Percentiles rank a stretch among this genome's conserved stretches.
Evolutionary conservation across 305 asterid species (phyloP).

Genomic region (Fraxinus dipetala): DNA sequence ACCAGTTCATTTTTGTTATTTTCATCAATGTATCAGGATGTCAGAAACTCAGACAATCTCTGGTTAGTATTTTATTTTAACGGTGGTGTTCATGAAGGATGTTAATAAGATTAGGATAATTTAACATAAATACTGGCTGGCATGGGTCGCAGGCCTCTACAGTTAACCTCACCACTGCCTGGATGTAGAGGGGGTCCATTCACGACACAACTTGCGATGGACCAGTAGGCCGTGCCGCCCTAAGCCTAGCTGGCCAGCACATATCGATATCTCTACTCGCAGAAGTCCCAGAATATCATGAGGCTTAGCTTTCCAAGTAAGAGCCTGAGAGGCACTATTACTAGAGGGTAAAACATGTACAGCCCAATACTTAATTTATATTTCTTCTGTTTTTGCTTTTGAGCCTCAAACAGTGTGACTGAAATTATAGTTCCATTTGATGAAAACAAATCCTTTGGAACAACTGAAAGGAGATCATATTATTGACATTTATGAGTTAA

Average conservation of each 20-base stretch:
- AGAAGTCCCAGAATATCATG: not conserved
- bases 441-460: not conserved
- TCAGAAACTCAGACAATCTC: not conserved
- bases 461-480: not conserved
- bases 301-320: not conserved
- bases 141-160: not conserved
- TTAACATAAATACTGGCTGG: not conserved
- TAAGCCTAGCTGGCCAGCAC: not conserved
- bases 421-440: not conserved
- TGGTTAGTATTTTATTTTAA: not conserved
- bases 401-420: not conserved
- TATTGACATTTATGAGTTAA: not conserved
- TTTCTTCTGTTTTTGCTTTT: not conserved
- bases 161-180: not conserved
- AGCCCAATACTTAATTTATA: not conserved
- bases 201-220: not conserved
- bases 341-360: not conserved
- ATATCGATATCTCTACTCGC: not conserved
- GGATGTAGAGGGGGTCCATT: not conserved
- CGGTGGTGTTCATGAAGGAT: not conserved
- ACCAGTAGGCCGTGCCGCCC: not conserved
- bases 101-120: not conserved
- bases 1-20: not conserved
- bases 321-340: not conserved
- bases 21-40: not conserved